Base-by-base conservation (phyloP, 192 early-diverging fungal species). In the Cladochytrium replicatum region DNA sequence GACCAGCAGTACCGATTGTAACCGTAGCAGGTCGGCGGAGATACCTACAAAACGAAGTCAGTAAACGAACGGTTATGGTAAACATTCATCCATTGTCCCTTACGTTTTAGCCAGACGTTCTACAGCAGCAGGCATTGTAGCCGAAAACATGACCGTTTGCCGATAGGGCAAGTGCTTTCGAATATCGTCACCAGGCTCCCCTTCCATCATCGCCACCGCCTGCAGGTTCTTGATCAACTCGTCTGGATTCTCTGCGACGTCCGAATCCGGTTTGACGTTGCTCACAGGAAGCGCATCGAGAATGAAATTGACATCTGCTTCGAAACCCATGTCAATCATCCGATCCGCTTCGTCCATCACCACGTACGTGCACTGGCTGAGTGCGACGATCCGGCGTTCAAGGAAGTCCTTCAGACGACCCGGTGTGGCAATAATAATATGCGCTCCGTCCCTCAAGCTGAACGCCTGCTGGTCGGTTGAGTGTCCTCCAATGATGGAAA, bases 301-400 rank as follows among this genome's bases (percentile, higher is more conserved):
- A 55, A 99, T 97, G 50, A 77, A 89, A 55, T 91, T 97, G 51
- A 99, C 91, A 48, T 93, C 92, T 0, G 84, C 71, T 57, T 99
- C 93, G 45, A 99, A 92, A 39, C 92, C 68, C 60, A 70, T 58
- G 25, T 73, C 69, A 41, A 75, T 60, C 76, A 79, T 77, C 50
- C 90, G 84, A 63, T 97, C 93, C 41, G 91, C 94, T 72, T 99
- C 95, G 61, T 99, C 95, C 93, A 99, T 93, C 15, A 99, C 96
- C 15, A 99, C 89, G 62, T 93, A 97, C 1, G 87, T 80, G 67
- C 93, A 97, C 65, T 94, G 93, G 66, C 81, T 80, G 28, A 99
- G 69, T 1, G 93, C 88, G 44, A 97, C 50, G 50, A 95, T 87
- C 17, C 89, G 77, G 29, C 84, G 74, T 34, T 97, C 92, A 22